Base-by-base conservation (phyloP, 345 rosid genomes). In the Cardamine chenopodiifolia region DNA sequence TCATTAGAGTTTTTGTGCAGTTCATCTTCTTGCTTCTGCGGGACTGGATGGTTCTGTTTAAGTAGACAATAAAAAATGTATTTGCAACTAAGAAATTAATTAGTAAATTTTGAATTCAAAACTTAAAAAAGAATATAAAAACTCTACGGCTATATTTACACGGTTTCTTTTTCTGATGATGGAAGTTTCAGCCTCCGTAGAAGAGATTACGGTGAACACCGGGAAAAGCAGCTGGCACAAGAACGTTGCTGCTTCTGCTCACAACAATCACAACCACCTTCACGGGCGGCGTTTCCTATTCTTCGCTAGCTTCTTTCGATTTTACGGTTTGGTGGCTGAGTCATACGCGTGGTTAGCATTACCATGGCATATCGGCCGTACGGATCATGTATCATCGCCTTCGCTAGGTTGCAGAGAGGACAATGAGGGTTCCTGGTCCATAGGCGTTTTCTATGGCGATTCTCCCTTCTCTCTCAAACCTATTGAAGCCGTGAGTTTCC, bases 341-440 rank as follows among this genome's bases (percentile, higher is more conserved):
- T 37, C 83, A 29, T 92, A 87, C 72, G 86, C 81, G 0, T 87
- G 98, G 94, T 29, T 89, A 1, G 70, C 73, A 26, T 84, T 88
- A 67, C 71, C 66, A 63, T 76, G 87, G 39, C 64, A 74, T 63
- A 49, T 78, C 49, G 72, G 62, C 9, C 77, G 66, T 42, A 63
- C 80, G 45, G 81, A 81, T 53, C 66, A 71, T 70, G 73, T 80
- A 13, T 77, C 87, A 22, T 66, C 75, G 58, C 69, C 82, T 42
- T 82, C 91, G 31, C 34, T 80, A 11, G 98, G 98, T 40, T 95
- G 99, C 26, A 82, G 60, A 65, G 92, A 88, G 39, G 98, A 95
- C 65, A 80, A 78, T 69, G 99, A 95, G 61, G 99, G 99, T 69
- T 92, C 98, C 13, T 92, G 99, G 99, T 85, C 99, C 6, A 78